A percentile compares a stretch with the other conserved stretches of the same genome.
These are phyloP conservation scores for Zopfochytrium polystomum DNA, from an alignment of 371 early-diverging fungal genomes.

Conservation along the genomic window DNA sequence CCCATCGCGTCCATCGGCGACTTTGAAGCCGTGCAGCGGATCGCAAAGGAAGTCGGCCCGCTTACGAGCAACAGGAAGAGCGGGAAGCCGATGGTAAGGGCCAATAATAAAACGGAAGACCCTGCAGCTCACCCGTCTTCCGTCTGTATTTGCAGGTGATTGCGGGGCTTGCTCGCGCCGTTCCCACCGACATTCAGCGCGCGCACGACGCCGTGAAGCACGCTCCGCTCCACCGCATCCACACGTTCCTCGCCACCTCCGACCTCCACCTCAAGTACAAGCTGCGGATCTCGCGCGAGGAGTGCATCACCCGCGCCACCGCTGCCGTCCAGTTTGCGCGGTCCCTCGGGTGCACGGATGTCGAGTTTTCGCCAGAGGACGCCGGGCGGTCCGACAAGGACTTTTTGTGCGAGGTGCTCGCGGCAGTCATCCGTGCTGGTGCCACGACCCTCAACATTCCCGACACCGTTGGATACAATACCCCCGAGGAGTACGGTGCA, in stretches of 20 bases:
- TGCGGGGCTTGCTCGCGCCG: constrained; percentile 87
- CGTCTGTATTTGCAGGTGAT: constrained; percentile 58
- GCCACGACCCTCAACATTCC: no score
- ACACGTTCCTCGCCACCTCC: constrained; percentile 92
- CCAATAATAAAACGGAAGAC: no score
- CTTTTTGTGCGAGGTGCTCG: constrained; percentile 80
- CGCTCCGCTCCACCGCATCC: constrained; percentile 85
- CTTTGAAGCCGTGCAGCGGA: constrained; percentile 97
- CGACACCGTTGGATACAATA: no score
- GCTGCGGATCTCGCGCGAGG: constrained; percentile 80
- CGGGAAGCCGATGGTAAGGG: constrained; percentile 77
- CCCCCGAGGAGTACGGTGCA: constrained; percentile 83
- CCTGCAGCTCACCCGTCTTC: no score
- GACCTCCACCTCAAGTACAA: constrained; percentile 93
- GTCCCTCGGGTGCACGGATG: constrained; percentile 71
- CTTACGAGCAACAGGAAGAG: constrained; percentile 74
- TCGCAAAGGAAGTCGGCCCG: constrained; percentile 87
- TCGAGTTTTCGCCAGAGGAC: constrained; percentile 95
- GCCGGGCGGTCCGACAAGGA: constrained; percentile 85
- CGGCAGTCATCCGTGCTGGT: constrained; percentile 85
- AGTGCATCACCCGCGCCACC: constrained; percentile 81
- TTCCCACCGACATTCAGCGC: constrained; percentile 79
- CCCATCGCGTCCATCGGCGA: constrained; percentile 91
- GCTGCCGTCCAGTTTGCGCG: constrained; percentile 78
- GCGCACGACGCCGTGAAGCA: constrained; percentile 83